Evolutionary conservation across 1,284 basidiomycete species (phyloP).

Genomic region (Phlebopus sp.): DNA sequence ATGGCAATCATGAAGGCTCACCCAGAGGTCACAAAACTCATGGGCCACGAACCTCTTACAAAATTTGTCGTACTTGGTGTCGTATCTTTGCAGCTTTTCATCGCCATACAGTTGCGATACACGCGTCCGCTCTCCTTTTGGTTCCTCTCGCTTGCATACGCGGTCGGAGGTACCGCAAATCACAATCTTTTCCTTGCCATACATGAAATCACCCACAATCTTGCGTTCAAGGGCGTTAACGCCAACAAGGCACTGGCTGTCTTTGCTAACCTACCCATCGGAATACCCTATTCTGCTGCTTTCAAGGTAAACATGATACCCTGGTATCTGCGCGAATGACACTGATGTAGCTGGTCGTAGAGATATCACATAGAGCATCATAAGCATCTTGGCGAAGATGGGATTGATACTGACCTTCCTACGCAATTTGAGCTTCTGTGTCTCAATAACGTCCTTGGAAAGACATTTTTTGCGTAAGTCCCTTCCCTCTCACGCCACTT

Average conservation of each 20-base stretch:
- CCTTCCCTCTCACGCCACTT: background rate
- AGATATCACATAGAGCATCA: constrained; percentile 94
- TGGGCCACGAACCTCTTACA: constrained; percentile 92
- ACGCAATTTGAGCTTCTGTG: constrained; percentile 82
- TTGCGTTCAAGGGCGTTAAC: constrained; percentile 84
- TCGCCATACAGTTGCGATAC: constrained; percentile 66
- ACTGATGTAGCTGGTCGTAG: constrained; percentile 33
- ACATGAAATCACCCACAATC: constrained; percentile 98
- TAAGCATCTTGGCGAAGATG: constrained; percentile 94
- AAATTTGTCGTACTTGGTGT: constrained; percentile 85
- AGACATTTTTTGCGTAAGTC: constrained; percentile 92
- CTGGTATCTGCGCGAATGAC: background rate
- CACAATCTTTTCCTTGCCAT: constrained; percentile 98
- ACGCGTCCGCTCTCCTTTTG: constrained; percentile 65
- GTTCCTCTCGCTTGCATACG: constrained; percentile 82
- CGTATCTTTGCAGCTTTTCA: constrained; percentile 70
- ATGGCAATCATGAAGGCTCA: constrained; percentile 92
- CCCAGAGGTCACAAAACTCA: constrained; percentile 91
- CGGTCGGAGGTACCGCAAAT: constrained; percentile 91
- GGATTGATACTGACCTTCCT: constrained; percentile 93
- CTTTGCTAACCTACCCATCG: constrained; percentile 90
- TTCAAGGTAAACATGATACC: constrained; percentile 72
- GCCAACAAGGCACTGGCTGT: constrained; percentile 89
- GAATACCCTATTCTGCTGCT: constrained; percentile 91
- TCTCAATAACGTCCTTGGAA: constrained; percentile 94